Base-by-base conservation (phyloP, 1,284 basidiomycete genomes). In the Rhodofomes roseus region DNA sequence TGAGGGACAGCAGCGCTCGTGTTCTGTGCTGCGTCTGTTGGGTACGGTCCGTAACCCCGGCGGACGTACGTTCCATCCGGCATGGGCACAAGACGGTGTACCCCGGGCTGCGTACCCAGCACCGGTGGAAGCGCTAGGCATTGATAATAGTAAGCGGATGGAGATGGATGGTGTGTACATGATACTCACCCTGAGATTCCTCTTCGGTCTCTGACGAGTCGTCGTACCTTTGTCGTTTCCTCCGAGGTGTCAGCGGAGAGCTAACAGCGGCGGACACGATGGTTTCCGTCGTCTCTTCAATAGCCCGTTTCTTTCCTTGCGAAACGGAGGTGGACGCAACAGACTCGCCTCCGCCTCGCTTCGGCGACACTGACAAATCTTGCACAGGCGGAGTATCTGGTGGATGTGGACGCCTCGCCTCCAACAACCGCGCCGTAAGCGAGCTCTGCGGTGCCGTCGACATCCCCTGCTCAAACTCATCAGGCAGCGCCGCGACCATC, bases 191-290 rank as follows among this genome's bases (percentile, higher is more conserved):
- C 43, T 68, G 64, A 2, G 67, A 65, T 20, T 68, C 67, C 2
- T 60, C 27, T 39, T 68, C 67, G 5, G 67, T 68, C 40, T 68
- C 65, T 2, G 67, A 68, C 7, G 67, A 67, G n/a, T 61, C 57
- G 12, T 56, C 60, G 23, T 25, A 39, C 31, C 40, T 56, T 2
- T 57, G 57, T 39, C 55, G 58, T 8, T 31, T 37, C 11, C 25
- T n/a, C 27, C 16, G 46, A 22, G 37, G 51, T 4, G 37, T n/a
- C 5, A 39, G 12, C 18, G 59, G 48, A 11, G 60, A 50, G n/a
- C 31, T 36, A 22, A 31, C 29, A 18, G 31, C n/a, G 16, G 46
- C 46, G 12, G 22, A 9, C 14, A 14, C 14, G 31, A 36, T n/a
- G 1, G 31, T 16, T 12, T 51, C 50, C 8, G 3, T 29, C 16